A percentile compares a stretch with the other conserved stretches of the same genome.
Conservation (phyloP, 352 stramenopile species). For the Blastocystis sp. region DNA sequence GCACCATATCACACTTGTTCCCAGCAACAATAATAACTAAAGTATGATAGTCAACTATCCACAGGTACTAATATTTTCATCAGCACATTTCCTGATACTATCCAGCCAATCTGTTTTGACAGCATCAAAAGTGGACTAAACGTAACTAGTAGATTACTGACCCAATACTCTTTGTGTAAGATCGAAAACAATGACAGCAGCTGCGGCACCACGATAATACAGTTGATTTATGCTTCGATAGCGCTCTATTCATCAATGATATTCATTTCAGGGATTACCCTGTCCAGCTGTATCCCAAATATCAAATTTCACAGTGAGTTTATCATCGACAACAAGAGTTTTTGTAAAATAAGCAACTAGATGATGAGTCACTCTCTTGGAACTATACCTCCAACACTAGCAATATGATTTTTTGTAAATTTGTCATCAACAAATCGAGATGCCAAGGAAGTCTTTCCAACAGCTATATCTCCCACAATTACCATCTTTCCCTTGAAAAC, state of each 20-base stretch:
- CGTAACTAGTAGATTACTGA: background rate
- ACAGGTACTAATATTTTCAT: constrained; percentile 41
- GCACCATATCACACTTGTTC: constrained; percentile 62
- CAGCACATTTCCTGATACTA: constrained; percentile 52
- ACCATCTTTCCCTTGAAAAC: constrained; percentile 67
- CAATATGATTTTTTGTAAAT: constrained; percentile 66
- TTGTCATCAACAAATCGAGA: constrained; percentile 65
- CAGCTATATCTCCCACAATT: constrained; percentile 63
- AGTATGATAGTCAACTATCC: background rate
- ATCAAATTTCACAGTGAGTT: constrained; percentile 65
- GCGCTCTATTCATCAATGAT: background rate
- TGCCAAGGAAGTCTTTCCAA: constrained; percentile 61
- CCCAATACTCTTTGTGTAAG: constrained; percentile 26
- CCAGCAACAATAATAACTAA: constrained; percentile 63
- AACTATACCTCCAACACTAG: constrained; percentile 59
- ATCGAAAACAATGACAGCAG: constrained; percentile 65
- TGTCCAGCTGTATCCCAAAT: constrained; percentile 68
- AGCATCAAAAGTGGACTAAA: constrained; percentile 61
- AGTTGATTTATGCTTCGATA: constrained; percentile 64
- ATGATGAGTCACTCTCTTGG: background rate
- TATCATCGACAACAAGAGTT: constrained; percentile 56
- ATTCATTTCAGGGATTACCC: background rate
- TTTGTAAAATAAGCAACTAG: constrained; percentile 68
- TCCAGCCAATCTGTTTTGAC: constrained; percentile 57
- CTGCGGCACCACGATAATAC: constrained; percentile 61